Base-by-base conservation (phyloP, 129 eudicot genomes). In the Cynara cardunculus region DNA sequence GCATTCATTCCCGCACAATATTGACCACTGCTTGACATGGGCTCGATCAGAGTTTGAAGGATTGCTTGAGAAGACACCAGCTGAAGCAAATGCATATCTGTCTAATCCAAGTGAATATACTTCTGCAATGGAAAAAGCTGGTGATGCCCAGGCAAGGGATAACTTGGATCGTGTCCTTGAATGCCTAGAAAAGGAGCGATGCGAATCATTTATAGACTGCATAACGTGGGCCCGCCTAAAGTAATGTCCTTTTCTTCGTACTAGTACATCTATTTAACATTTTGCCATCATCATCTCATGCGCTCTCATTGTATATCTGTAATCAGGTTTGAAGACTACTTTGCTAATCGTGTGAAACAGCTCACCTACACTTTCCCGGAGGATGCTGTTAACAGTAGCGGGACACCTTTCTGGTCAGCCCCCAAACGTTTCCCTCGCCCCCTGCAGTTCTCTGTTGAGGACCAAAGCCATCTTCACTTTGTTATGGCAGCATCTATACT, bases 1-100 rank as follows among this genome's bases (percentile, higher is more conserved):
- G 61, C 97, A 94, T 81, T 94, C 98, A 10, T 94, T 94, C 83
- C 98, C 98, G 2, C 97, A 94, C 83, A 94, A 94, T 85, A 94
- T 94, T 86, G 98, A 94, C 77, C 98, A 94, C 72, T 94, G 98
- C 79, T 84, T 94, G 87, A 91, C 98, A 4, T 94, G 98, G 98
- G 97, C 98, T 71, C 88, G 98, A 22, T 91, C 98, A 7, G 98
- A 94, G 71, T 94, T 94, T 88, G 98, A 94, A 76, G 98, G 97
- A 35, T 74, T 94, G 76, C 93, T 94, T 74, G 98, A 94, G 87
- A 94, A 91, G 84, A 91, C 92, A 39, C 98, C 98, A 59, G 87
- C 93, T 28, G 98, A 94, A 85, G 98, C 90, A 26, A 91, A 94
- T 81, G 97, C 98, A 7, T 94, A 87, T 80, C 79, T 94, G 25